Conservation (phyloP, 2,329 filamentous ascomycete genomes). For the Cordyceps javanica region DNA sequence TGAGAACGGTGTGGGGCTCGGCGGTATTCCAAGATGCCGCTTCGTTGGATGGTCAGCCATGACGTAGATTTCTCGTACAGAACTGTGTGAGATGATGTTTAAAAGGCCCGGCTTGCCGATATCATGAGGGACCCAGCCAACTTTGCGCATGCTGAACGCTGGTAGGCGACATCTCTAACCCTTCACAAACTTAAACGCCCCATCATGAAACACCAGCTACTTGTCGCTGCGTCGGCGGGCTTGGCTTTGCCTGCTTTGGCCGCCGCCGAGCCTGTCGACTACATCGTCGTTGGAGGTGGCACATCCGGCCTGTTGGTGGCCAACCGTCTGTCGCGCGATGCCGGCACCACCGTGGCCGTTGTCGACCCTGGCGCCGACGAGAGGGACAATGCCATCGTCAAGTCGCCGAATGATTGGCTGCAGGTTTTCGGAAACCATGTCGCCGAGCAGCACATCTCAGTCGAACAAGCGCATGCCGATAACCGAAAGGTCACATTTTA, state of each 20-base stretch:
- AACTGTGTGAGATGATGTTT: background rate
- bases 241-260: background rate
- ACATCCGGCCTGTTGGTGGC: slow-evolving; percentile 56
- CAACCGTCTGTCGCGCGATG: slow-evolving; percentile 32
- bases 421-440: slow-evolving; percentile 22
- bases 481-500: slow-evolving; percentile 28
- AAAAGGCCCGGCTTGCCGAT: background rate
- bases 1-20: background rate
- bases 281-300: slow-evolving; percentile 59
- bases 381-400: slow-evolving; percentile 28
- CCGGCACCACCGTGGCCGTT: slow-evolving; percentile 25
- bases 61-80: background rate
- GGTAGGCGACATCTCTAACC: background rate
- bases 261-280: slow-evolving; percentile 35
- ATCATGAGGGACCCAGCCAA: background rate
- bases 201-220: background rate
- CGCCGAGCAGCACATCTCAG: slow-evolving; percentile 30
- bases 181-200: background rate
- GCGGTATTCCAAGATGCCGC: background rate
- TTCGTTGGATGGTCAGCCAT: background rate
- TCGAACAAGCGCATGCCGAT: slow-evolving; percentile 23
- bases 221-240: background rate
- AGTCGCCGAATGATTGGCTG: slow-evolving; percentile 22
- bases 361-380: slow-evolving; percentile 33
- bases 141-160: background rate